phyloP scores from a whole-genome alignment of 108 stramenopile genomes.

The Bacterosira constricta region DNA sequence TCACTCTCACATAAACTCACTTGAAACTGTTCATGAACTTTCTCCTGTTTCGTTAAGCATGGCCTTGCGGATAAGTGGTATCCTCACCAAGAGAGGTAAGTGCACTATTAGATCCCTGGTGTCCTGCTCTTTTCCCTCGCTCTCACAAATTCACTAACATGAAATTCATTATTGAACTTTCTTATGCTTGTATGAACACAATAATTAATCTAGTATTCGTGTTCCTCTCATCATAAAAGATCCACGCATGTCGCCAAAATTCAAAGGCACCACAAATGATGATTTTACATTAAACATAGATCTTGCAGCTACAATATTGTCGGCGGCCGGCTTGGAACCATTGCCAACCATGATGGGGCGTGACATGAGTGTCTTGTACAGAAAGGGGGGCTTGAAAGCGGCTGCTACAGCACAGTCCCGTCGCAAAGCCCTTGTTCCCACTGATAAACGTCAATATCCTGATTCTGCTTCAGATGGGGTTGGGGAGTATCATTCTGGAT shows the following conservation, averaged over 20 bases:
- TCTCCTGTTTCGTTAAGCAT: neutral
- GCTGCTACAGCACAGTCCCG: slow-evolving; percentile 29
- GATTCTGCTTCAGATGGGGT: slow-evolving; percentile 41
- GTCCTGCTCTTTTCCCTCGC: too few species aligned
- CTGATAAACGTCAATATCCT: slow-evolving; percentile 26
- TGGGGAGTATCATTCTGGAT: slow-evolving; percentile 49
- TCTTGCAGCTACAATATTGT: slow-evolving; percentile 64
- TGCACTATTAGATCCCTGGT: too few species aligned
- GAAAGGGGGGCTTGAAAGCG: slow-evolving; percentile 28
- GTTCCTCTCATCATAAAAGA: slow-evolving; percentile 73
- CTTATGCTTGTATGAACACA: neutral
- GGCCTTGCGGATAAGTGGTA: slow-evolving; percentile 84
- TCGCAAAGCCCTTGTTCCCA: slow-evolving; percentile 18
- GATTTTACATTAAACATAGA: slow-evolving; percentile 74
- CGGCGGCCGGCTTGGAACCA: slow-evolving; percentile 60
- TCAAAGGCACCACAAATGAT: slow-evolving; percentile 54
- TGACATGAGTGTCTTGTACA: slow-evolving; percentile 68
- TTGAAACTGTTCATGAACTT: neutral
- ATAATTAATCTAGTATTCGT: slow-evolving; percentile 40
- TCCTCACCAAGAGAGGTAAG: slow-evolving; percentile 62
- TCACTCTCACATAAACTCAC: too few species aligned
- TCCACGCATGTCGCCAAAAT: slow-evolving; percentile 63
- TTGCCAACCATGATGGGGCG: slow-evolving; percentile 67
- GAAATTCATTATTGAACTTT: too few species aligned
- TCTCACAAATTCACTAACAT: too few species aligned